phyloP scores from a whole-genome alignment of 2,329 filamentous ascomycete species.

The Eutypa lata region DNA sequence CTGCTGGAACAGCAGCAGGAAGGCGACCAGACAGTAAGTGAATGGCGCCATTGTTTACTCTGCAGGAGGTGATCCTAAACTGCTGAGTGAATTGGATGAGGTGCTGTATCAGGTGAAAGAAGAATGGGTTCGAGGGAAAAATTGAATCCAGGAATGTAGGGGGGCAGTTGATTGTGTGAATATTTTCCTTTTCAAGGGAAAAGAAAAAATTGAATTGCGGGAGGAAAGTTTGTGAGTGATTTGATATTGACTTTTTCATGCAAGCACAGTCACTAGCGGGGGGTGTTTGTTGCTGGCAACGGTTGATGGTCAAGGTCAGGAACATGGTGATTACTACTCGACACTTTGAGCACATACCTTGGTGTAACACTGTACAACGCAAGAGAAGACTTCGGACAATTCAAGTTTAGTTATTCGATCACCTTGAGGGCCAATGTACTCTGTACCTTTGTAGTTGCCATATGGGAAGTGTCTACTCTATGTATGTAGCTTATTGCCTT shows the following conservation, averaged over 20 bases:
- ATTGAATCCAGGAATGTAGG: too few species aligned
- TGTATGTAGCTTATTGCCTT: too few species aligned
- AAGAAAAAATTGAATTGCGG: too few species aligned
- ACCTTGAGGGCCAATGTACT: too few species aligned
- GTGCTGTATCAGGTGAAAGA: neutral
- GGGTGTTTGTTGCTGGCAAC: neutral
- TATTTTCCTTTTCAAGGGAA: too few species aligned
- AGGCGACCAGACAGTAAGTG: neutral
- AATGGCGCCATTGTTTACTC: neutral
- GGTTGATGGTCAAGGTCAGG: neutral
- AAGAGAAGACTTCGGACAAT: too few species aligned
- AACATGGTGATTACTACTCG: neutral
- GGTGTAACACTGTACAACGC: too few species aligned
- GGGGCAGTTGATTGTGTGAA: too few species aligned
- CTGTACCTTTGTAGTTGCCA: too few species aligned
- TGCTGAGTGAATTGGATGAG: neutral
- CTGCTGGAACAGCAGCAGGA: neutral
- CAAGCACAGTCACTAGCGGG: neutral
- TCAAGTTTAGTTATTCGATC: too few species aligned
- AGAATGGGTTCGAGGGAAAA: neutral
- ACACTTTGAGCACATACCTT: too few species aligned
- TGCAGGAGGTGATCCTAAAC: neutral
- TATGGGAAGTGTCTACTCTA: too few species aligned
- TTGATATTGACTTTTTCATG: neutral
- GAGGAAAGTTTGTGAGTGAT: neutral